Evolutionary conservation across 2,329 filamentous ascomycete species (phyloP).

Genomic region (Scedosporium boydii): DNA sequence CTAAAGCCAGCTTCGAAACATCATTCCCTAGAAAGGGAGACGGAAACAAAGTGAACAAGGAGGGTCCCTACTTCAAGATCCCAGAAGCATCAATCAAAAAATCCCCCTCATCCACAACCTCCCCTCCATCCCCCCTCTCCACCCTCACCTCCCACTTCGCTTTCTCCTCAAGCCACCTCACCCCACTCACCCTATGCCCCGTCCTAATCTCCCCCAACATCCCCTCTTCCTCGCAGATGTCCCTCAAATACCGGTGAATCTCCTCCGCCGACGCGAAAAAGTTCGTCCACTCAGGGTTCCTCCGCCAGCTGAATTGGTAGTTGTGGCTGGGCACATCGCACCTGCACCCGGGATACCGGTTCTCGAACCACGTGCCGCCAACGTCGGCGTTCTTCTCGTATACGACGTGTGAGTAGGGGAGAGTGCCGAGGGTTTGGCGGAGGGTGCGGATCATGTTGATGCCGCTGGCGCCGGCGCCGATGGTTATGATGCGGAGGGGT

Average conservation of each 20-base stretch:
- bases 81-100: slow-evolving; percentile 41
- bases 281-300: slow-evolving; percentile 48
- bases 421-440: slow-evolving; percentile 27
- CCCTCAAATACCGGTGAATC: slow-evolving; percentile 43
- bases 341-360: slow-evolving; percentile 46
- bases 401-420: slow-evolving; percentile 32
- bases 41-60: too few species aligned
- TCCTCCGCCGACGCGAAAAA: slow-evolving; percentile 46
- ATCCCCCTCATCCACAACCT: slow-evolving; percentile 34
- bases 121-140: slow-evolving; percentile 24
- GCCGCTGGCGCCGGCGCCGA: slow-evolving; percentile 20
- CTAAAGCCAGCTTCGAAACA: neutral
- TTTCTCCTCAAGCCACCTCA: slow-evolving; percentile 33
- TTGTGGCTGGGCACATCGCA: slow-evolving; percentile 51
- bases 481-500: slow-evolving; percentile 16
- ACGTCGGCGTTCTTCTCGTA: slow-evolving; percentile 48
- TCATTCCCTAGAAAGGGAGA: neutral
- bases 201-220: slow-evolving; percentile 34
- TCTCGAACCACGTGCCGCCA: slow-evolving; percentile 51
- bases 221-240: slow-evolving; percentile 35
- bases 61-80: slow-evolving; percentile 37
- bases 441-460: slow-evolving; percentile 30
- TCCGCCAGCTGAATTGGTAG: slow-evolving; percentile 53
- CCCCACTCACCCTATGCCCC: slow-evolving; percentile 29
- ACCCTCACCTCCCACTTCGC: slow-evolving; percentile 33